phyloP scores from a whole-genome alignment of 78 protist genomes.

The Speleostelium caveatum region DNA sequence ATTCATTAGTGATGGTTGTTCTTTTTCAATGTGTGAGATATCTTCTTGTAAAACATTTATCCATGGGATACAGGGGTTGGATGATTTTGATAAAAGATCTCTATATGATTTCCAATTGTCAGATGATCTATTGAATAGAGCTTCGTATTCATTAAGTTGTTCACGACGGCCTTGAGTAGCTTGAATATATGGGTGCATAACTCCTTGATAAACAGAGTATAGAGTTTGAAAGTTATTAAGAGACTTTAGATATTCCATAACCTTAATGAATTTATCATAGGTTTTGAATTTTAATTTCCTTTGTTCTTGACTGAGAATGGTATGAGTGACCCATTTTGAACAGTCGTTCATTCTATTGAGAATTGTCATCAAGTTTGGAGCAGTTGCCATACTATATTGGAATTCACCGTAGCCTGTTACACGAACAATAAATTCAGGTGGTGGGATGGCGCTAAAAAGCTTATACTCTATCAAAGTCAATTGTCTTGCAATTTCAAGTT shows the following conservation, averaged over 20 bases:
- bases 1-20: constrained; percentile 40
- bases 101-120: constrained; percentile 39
- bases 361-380: constrained; percentile 49
- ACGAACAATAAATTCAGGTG: constrained; percentile 67
- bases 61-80: constrained; percentile 32
- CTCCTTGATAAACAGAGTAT: constrained; percentile 55
- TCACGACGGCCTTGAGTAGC: constrained; percentile 41
- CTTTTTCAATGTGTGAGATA: constrained; percentile 18
- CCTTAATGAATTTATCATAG: constrained; percentile 52
- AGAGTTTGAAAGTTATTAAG: constrained; percentile 72
- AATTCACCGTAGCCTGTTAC: constrained; percentile 61
- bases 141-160: constrained; percentile 23
- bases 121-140: constrained; percentile 26
- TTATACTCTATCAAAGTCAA: constrained; percentile 56
- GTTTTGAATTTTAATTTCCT: constrained; percentile 36
- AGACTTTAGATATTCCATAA: constrained; percentile 28
- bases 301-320: constrained; percentile 8
- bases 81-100: constrained; percentile 18
- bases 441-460: constrained; percentile 49
- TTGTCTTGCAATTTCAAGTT: constrained; percentile 71
- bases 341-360: constrained; percentile 43
- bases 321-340: constrained; percentile 41
- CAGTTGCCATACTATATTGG: constrained; percentile 55
- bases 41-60: constrained; percentile 60
- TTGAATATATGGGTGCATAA: constrained; percentile 21